Percentiles rank a stretch among this genome's conserved stretches.
These are phyloP conservation scores for Coleophoma crateriformis DNA, from an alignment of 2,329 filamentous ascomycete genomes.

Conservation along the genomic window DNA sequence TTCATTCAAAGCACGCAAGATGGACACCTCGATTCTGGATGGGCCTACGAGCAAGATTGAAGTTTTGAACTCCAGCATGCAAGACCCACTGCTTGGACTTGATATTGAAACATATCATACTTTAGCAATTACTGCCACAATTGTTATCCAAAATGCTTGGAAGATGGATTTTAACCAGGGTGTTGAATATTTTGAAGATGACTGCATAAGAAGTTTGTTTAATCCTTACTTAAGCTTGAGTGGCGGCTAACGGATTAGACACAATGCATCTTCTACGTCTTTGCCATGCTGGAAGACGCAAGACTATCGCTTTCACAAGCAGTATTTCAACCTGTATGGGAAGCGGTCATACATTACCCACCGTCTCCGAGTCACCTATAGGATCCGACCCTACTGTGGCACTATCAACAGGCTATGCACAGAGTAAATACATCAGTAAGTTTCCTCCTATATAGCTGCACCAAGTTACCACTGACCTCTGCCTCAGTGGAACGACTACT, in stretches of 20 bases:
- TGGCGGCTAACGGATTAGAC: constrained; percentile 3
- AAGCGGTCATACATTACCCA: constrained; percentile 3
- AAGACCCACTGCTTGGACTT: constrained; percentile 20
- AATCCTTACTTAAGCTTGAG: too few species aligned
- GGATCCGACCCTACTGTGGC: constrained; percentile 14
- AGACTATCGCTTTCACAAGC: constrained; percentile 20
- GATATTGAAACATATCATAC: constrained; percentile 18
- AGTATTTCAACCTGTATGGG: constrained; percentile 23
- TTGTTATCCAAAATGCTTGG: constrained; percentile 24
- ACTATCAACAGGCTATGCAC: constrained; percentile 19
- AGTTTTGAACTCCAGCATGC: constrained; percentile 21
- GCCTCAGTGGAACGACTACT: constrained; percentile 17
- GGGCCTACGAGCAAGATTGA: constrained; percentile 14
- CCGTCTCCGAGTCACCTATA: constrained; percentile 15
- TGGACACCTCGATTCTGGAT: constrained; percentile 15
- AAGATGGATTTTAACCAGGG: constrained; percentile 25
- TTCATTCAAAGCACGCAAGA: constrained; percentile 9
- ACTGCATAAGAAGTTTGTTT: constrained; percentile 23
- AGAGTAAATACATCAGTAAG: constrained; percentile 22
- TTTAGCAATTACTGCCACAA: constrained; percentile 17
- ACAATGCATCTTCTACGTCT: constrained; percentile 25
- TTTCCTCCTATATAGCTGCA: not conserved
- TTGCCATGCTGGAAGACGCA: constrained; percentile 15
- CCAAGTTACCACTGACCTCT: not conserved
- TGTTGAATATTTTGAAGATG: constrained; percentile 23